Evolutionary conservation across 129 eudicot species (phyloP).

Genomic region (Tagetes erecta): DNA sequence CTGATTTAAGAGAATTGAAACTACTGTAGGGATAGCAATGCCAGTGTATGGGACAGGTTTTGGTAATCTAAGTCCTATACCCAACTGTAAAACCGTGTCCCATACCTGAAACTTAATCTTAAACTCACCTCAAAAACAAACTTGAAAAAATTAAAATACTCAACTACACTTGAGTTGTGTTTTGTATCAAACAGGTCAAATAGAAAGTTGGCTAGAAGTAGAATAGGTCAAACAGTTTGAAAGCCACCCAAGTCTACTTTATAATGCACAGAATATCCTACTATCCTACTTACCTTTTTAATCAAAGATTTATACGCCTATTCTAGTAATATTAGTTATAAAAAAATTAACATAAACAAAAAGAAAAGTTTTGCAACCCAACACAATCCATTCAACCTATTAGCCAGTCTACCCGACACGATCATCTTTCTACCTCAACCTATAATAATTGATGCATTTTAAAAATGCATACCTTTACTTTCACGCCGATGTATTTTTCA

Average conservation of each 20-base stretch:
- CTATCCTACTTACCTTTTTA: not conserved
- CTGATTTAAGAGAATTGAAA: not conserved
- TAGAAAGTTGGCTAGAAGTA: not conserved
- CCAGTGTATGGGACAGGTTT: no score
- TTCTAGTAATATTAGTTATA: not conserved
- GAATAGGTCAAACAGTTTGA: not conserved
- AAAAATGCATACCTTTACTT: conserved; percentile 79
- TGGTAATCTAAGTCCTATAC: no score
- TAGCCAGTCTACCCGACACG: not conserved
- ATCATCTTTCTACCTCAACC: not conserved
- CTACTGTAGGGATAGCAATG: not conserved
- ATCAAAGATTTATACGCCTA: not conserved
- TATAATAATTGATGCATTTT: not conserved
- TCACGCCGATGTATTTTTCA: conserved; percentile 95
- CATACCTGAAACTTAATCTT: no score
- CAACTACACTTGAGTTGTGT: not conserved
- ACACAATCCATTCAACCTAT: not conserved
- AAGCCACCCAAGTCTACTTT: not conserved
- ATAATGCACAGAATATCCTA: not conserved
- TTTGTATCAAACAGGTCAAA: conserved; percentile 3
- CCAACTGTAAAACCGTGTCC: no score
- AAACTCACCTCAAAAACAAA: no score
- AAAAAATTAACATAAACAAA: not conserved
- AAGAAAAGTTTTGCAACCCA: not conserved
- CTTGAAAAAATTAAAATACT: no score